Percentiles rank a stretch among this genome's conserved stretches.
These are phyloP conservation scores for Trichoderma sp. DNA, from an alignment of 2,329 filamentous ascomycete genomes.

Conservation along the genomic window DNA sequence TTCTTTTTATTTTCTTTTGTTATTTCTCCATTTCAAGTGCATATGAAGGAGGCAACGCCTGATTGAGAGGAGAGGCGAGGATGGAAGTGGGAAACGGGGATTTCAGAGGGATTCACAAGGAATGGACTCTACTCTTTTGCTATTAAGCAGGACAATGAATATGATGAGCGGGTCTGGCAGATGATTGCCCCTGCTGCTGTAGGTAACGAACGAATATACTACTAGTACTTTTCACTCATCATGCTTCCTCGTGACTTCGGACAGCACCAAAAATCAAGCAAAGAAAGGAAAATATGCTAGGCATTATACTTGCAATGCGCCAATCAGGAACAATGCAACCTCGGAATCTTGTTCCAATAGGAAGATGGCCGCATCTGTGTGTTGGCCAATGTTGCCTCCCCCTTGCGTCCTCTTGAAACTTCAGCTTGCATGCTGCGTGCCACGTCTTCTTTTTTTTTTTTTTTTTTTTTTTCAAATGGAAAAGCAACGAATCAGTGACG, in stretches of 20 bases:
- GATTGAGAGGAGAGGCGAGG: not conserved
- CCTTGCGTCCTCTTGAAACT: not conserved
- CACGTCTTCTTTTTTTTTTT: not conserved
- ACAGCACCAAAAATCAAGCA: not conserved
- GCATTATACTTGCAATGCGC: too few relatives aligned
- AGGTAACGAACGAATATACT: not conserved
- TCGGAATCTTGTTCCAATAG: not conserved
- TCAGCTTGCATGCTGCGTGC: too few relatives aligned
- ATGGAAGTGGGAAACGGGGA: not conserved
- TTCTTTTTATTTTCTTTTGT: too few relatives aligned
- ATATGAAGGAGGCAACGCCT: not conserved
- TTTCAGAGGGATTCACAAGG: not conserved
- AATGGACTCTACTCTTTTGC: slow-evolving; percentile 2
- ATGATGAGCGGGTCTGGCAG: not conserved
- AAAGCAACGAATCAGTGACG: too few relatives aligned
- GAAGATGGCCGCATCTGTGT: not conserved
- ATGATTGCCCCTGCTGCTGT: not conserved
- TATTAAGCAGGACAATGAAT: not conserved
- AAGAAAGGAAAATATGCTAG: not conserved
- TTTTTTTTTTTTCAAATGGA: too few relatives aligned
- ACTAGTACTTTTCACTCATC: not conserved
- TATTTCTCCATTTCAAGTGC: not conserved
- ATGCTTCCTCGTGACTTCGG: not conserved
- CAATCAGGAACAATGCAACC: not conserved
- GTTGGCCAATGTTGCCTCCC: not conserved